A percentile compares a stretch with the other conserved stretches of the same genome.
These are phyloP conservation scores for Colletotrichum nymphaeae DNA, from an alignment of 2,329 filamentous ascomycete species.

Conservation along the genomic window DNA sequence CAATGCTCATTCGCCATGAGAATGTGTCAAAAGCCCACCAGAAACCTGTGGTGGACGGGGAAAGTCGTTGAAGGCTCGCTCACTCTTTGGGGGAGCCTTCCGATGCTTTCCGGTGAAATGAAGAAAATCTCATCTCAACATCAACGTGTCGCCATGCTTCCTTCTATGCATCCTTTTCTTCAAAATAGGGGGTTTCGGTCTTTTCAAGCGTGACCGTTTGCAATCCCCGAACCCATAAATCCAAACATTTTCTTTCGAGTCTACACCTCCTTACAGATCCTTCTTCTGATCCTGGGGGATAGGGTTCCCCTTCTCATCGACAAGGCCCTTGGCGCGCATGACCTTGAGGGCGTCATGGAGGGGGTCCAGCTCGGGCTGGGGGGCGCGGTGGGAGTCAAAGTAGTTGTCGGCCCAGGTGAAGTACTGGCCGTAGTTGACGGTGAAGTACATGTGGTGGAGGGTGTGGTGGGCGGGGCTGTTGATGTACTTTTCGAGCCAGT, in stretches of 20 bases:
- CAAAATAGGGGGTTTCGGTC: background rate
- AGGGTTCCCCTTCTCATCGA: conserved; percentile 55
- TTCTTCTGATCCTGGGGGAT: conserved; percentile 47
- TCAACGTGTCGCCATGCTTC: conserved; percentile 13
- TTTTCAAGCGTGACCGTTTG: background rate
- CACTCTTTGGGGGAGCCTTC: background rate
- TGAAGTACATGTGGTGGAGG: conserved; percentile 62
- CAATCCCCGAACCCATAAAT: background rate
- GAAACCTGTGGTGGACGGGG: background rate
- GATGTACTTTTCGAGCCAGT: conserved; percentile 59
- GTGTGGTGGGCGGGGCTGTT: conserved; percentile 62
- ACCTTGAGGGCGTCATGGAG: conserved; percentile 56
- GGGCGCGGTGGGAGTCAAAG: conserved; percentile 56
- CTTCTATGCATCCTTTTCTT: background rate
- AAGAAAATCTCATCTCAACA: background rate
- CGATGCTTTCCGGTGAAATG: background rate
- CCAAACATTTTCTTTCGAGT: background rate
- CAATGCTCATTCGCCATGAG: conserved; percentile 5
- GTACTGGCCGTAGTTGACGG: conserved; percentile 61
- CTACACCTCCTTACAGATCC: conserved; percentile 8
- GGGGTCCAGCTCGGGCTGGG: conserved; percentile 55
- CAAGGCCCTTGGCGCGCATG: conserved; percentile 57
- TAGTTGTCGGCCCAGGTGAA: conserved; percentile 60
- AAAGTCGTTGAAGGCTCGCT: background rate
- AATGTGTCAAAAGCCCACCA: background rate